These are phyloP conservation scores for Acer campestre DNA, from an alignment of 345 rosid genomes.

Conservation along the genomic window DNA sequence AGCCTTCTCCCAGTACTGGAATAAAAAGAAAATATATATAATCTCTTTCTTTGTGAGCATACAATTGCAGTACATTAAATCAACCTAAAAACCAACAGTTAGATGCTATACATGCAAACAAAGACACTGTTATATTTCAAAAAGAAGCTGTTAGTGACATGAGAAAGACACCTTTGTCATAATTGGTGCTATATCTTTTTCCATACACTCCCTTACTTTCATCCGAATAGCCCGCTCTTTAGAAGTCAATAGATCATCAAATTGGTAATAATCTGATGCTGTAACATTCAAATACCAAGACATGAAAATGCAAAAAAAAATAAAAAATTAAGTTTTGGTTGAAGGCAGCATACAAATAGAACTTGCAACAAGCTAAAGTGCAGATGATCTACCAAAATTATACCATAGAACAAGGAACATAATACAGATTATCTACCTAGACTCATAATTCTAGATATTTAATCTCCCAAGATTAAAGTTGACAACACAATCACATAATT, in stretches of 20 bases:
- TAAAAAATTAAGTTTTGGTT: background rate
- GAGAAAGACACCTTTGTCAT: constrained; percentile 69
- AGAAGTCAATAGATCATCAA: constrained; percentile 71
- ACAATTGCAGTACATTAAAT: background rate
- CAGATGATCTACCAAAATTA: too few species aligned
- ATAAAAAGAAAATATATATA: constrained; percentile 10
- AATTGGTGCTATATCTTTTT: constrained; percentile 88
- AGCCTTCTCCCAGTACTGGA: constrained; percentile 97
- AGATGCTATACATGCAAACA: constrained; percentile 7
- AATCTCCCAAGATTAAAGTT: background rate
- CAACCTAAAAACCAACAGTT: background rate
- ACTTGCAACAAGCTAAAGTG: too few species aligned
- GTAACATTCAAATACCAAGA: constrained; percentile 25
- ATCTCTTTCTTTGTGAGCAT: constrained; percentile 5
- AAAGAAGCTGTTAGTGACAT: background rate
- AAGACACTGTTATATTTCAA: background rate
- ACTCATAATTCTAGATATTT: background rate
- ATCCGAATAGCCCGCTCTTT: constrained; percentile 68
- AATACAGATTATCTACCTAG: too few species aligned
- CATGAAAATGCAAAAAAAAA: constrained; percentile 3
- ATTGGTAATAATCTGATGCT: constrained; percentile 87
- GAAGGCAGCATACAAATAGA: background rate
- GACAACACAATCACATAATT: background rate
- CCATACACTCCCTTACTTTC: constrained; percentile 85
- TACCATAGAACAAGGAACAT: too few species aligned